Evolutionary conservation across 1,284 basidiomycete species (phyloP), one percentile per base, ranked within the genome.

Genomic region (Kwoniella shivajii): DNA sequence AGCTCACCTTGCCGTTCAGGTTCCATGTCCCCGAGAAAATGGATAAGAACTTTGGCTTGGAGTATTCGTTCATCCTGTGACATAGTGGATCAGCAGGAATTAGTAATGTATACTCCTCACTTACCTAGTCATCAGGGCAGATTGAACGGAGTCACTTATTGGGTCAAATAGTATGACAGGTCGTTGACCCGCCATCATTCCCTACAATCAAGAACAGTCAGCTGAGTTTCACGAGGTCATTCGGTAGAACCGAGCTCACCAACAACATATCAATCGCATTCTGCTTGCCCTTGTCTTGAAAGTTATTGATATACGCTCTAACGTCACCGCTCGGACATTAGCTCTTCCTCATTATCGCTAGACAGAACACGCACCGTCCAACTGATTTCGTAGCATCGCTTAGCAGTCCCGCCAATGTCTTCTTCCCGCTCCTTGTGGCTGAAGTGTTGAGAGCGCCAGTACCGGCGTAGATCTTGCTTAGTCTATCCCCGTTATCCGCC

Each of bases 311-410:
- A 71, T 98, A 98, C 54, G 95, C 93, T 56, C 93, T 84, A 14
- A 86, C 88, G 14, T 6, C 24, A 38, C 16, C 22, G 29, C 29
- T 22, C n/a, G 50, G 34, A 26, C 38, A 20, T 18, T 20, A 38
- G n/a, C n/a, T 38, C n/a, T 13, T 38, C 37, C 37, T 6, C 6
- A 48, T 48, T 20, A 22, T 20, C 5, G 24, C 20, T 26, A 14
- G 11, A 53, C 37, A 43, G 38, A n/a, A 52, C n/a, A 59, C 66
- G 46, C 34, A 74, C 67, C 73, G 57, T 14, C 77, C 74, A 20
- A 96, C 91, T 68, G 92, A 95, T 77, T 99, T 99, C 2, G 93
- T 96, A 4, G 95, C 95, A 78, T 99, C 93, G 18, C 92, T 93
- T 22, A 99, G 78, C 27, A 96, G 83, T 30, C 92, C 92, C 82